phyloP scores from a whole-genome alignment of 371 early-diverging fungal genomes.

The Mucor indicus region DNA sequence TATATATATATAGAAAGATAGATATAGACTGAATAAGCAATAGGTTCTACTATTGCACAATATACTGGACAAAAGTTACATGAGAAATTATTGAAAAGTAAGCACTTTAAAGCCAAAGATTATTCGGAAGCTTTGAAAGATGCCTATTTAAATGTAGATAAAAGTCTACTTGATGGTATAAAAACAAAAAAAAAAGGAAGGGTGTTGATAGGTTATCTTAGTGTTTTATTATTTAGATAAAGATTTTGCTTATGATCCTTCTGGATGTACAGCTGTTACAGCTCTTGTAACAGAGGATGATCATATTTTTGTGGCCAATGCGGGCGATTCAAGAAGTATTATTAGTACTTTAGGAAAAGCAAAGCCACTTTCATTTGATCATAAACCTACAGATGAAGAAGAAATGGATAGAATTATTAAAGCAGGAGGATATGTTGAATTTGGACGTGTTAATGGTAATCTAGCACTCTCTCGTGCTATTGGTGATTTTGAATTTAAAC shows the following conservation, averaged over 20 bases:
- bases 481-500: slow-evolving; percentile 95
- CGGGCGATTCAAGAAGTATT: slow-evolving; percentile 92
- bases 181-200: background rate
- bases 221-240: slow-evolving; percentile 56
- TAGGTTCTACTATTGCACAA: slow-evolving; percentile 74
- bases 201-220: background rate
- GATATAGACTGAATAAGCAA: too few relatives aligned
- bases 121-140: slow-evolving; percentile 33
- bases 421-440: slow-evolving; percentile 95
- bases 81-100: slow-evolving; percentile 59
- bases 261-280: slow-evolving; percentile 94
- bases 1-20: background rate
- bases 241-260: slow-evolving; percentile 66
- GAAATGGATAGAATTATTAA: slow-evolving; percentile 78
- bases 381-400: slow-evolving; percentile 80
- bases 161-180: slow-evolving; percentile 67
- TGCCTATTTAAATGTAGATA: slow-evolving; percentile 79
- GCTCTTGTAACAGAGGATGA: slow-evolving; percentile 27
- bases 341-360: slow-evolving; percentile 70
- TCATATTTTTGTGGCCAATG: slow-evolving; percentile 62
- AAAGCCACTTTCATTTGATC: slow-evolving; percentile 80
- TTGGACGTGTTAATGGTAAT: slow-evolving; percentile 93
- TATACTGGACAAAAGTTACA: slow-evolving; percentile 79
- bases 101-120: slow-evolving; percentile 61
- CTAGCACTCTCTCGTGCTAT: slow-evolving; percentile 92